Evolutionary conservation across 306 rosid species (phyloP), one percentile per base, ranked within the genome.

Genomic region (Glycine tomentella): DNA sequence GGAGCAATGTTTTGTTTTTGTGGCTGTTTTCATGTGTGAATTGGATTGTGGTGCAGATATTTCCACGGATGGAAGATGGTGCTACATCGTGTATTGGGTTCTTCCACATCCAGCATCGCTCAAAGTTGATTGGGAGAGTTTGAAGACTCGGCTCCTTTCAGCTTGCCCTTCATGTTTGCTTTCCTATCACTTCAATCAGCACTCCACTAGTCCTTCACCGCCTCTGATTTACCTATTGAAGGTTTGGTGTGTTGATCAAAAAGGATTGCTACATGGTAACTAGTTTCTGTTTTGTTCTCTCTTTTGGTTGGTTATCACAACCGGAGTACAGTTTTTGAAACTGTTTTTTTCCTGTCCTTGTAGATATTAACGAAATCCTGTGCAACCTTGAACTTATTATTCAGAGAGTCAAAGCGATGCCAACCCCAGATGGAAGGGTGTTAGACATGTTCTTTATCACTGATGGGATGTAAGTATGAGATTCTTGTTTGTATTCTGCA

Each of bases 11-110:
- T 74, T 70, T 69, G 66, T 49, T 76, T 74, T 38, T 77, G 63
- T 63, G 46, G 5, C 16, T 17, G 7, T 55, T 72, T 36, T 72
- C n/a, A 49, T 74, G 14, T 63, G 9, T 46, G 59, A 62, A n/a
- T 81, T 44, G 42, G 20, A 51, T 85, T 62, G 45, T 63, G 77
- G 10, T 81, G 86, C 75, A 93, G 98, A 93, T 87, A 81, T 90
- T 78, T 87, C 97, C 42, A 93, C 94, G 42, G 98, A 93, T 80
- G 97, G 95, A 84, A 90, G 90, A 74, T 93, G 98, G 98, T 91
- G 98, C 76, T 93, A 86, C 82, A 77, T 91, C 51, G 89, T 93
- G 10, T 81, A 74, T 65, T 93, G 98, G 98, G 95, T 93, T 75
- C 87, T 87, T 76, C 88, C 91, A 6, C 79, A 70, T 58, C 90